Evolutionary conservation across 345 rosid species (phyloP).

Genomic region (Populus euphratica): DNA sequence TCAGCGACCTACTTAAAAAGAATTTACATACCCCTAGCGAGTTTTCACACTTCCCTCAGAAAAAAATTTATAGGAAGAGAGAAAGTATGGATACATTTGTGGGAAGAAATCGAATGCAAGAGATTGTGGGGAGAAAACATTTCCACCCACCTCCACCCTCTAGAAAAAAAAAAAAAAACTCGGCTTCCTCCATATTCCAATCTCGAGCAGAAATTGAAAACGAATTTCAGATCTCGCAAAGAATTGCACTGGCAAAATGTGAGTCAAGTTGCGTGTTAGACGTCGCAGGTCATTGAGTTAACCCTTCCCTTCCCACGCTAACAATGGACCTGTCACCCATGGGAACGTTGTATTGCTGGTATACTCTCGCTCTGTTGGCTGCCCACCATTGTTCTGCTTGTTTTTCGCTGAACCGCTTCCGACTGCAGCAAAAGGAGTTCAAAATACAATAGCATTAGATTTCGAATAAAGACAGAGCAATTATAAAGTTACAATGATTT

Average conservation of each 20-base stretch:
- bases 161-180: not conserved
- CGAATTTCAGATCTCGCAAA: constrained; percentile 4
- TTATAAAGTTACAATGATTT: not conserved
- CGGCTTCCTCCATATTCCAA: constrained; percentile 8
- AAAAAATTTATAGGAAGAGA: not conserved
- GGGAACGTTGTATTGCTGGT: constrained; percentile 24
- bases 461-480: not conserved
- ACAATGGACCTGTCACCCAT: constrained; percentile 14
- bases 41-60: constrained; percentile 12
- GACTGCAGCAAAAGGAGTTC: constrained; percentile 12
- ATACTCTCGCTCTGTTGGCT: constrained; percentile 20
- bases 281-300: constrained; percentile 29
- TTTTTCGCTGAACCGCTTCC: constrained; percentile 25
- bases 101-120: not conserved
- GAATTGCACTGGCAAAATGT: not conserved
- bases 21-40: constrained; percentile 32
- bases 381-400: constrained; percentile 37
- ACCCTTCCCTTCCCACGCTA: constrained; percentile 25
- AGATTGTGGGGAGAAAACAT: constrained; percentile 6
- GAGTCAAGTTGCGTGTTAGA: not conserved
- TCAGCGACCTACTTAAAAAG: constrained; percentile 30
- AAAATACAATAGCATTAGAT: not conserved
- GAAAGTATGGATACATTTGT: constrained; percentile 2
- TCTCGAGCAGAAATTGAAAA: constrained; percentile 9
- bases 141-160: constrained; percentile 8